Base-by-base conservation (phyloP, 768 basidiomycete genomes). In the Candolleomyces aberdarensis region DNA sequence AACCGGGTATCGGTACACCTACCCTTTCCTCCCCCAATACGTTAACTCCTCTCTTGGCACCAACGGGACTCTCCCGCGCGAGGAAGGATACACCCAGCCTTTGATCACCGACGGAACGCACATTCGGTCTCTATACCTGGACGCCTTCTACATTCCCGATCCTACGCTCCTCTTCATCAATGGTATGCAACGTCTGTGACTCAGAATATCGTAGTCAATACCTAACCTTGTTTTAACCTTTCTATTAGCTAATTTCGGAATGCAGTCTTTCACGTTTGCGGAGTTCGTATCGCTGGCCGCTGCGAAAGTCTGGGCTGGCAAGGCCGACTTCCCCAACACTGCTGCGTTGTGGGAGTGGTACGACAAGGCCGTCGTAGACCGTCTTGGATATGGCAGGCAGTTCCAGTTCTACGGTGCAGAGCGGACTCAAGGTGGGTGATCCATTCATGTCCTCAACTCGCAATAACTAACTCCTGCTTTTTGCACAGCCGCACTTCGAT, bases 1-100 rank as follows among this genome's bases (percentile, higher is more conserved):
- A 0, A 77, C 78, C 0, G 79, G 79, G n/a, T 80, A 72, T 66
- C 72, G 75, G n/a, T 78, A 80, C 61, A 72, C 75, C 0, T 79
- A 75, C 65, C 78, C 79, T 6, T 80, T 80, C 74, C 66, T 82
- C 1, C 72, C 76, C 0, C 71, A 79, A 40, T 77, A 74, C 62
- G 76, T 77, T 65, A 70, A 72, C 50, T 56, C 69, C 0, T 63
- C 64, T 22, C 66, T 72, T 17, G 66, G 69, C 0, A 40, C 63
- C 11, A 67, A 70, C 22, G 68, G 69, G 11, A 65, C 65, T 3
- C 66, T 65, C 0, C 66, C 71, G 15, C 39, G 51, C 20, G 50
- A 22, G 15, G 65, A 60, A 10, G 67, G 60, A 13, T 64, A 41
- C 31, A 57, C 65, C 5, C 68, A 72, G 46, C 75, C 75, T 1